These are phyloP conservation scores for Umbellularia californica DNA, from an alignment of 164 flowering plant genomes.

Conservation along the genomic window DNA sequence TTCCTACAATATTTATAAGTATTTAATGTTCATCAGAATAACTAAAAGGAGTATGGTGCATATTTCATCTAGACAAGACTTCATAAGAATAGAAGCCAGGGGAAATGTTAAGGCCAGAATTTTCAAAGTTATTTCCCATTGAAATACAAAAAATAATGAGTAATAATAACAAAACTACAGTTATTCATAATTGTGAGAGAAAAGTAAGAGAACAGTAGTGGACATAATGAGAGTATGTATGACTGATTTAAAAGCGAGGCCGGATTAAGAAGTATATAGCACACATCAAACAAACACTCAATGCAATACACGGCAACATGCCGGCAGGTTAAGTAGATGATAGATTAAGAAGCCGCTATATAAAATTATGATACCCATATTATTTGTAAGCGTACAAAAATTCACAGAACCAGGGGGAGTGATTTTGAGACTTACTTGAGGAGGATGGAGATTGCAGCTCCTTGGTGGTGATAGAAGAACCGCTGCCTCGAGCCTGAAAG, in stretches of 20 bases:
- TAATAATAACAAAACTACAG: not conserved
- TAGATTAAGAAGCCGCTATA: not conserved
- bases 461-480: no score
- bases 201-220: not conserved
- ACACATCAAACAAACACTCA: not conserved
- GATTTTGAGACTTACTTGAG: no score
- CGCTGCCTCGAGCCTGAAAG: no score
- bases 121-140: not conserved
- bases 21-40: not conserved
- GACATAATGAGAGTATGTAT: not conserved
- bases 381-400: no score
- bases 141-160: not conserved
- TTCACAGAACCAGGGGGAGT: no score
- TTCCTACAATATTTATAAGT: constrained; percentile 27
- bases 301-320: not conserved
- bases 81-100: not conserved
- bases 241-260: not conserved
- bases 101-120: not conserved
- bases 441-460: no score
- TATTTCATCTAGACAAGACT: not conserved
- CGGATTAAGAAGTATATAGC: not conserved
- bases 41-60: not conserved
- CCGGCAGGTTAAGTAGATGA: not conserved
- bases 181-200: not conserved
- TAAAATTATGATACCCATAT: not conserved